Percentiles rank a stretch among this genome's conserved stretches.
Evolutionary conservation across 768 basidiomycete genomes (phyloP).

Genomic region (Tephrocybe sp.): DNA sequence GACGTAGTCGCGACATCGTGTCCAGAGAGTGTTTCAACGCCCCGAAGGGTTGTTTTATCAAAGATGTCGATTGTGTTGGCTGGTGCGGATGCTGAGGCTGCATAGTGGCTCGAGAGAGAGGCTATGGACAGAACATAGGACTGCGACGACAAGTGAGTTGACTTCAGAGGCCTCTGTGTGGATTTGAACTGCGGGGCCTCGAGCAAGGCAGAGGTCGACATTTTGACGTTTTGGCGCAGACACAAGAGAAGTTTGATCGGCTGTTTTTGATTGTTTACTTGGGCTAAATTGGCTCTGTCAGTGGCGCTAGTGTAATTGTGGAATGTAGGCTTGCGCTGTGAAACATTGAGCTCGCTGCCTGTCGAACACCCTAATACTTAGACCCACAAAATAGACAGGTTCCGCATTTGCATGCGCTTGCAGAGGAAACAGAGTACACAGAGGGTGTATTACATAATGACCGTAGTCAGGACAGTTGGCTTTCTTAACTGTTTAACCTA

Average conservation of each 20-base stretch:
- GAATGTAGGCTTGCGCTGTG: no score
- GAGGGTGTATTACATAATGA: constrained; percentile 8
- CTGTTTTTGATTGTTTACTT: constrained; percentile 1
- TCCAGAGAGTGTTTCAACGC: constrained; percentile 48
- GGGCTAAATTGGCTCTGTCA: background rate
- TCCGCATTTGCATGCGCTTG: no score
- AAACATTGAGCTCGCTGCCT: no score
- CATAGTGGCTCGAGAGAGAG: constrained; percentile 46
- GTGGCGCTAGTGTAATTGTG: background rate
- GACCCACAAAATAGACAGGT: background rate
- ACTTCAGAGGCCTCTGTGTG: constrained; percentile 21
- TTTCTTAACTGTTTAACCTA: background rate
- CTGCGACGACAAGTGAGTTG: constrained; percentile 35
- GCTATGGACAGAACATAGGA: constrained; percentile 66
- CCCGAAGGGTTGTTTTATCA: constrained; percentile 55
- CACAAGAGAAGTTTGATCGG: background rate
- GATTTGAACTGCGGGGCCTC: constrained; percentile 26
- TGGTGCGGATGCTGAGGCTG: constrained; percentile 61
- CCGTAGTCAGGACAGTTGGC: background rate
- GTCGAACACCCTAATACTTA: background rate
- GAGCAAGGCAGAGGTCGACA: constrained; percentile 25
- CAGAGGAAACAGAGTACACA: no score
- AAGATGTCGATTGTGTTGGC: constrained; percentile 69
- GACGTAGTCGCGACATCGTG: constrained; percentile 60
- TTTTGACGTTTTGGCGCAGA: constrained; percentile 3